These are phyloP conservation scores for Salisapilia sapeloensis DNA, from an alignment of 352 stramenopile species.

Conservation along the genomic window DNA sequence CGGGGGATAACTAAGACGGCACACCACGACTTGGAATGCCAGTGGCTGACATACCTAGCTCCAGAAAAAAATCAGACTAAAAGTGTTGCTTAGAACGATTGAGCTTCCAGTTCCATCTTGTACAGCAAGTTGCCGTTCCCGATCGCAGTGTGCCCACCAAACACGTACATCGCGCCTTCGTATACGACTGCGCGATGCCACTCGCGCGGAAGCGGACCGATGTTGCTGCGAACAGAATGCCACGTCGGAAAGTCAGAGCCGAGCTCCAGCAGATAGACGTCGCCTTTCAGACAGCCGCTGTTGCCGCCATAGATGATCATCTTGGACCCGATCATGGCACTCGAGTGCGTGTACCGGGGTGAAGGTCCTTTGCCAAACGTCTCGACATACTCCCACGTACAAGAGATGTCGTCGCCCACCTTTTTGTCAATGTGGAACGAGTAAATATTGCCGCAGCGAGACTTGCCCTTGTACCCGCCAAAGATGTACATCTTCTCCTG, in stretches of 20 bases:
- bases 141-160: constrained; percentile 22
- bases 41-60: no score
- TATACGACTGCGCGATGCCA: constrained; percentile 30
- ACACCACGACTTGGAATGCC: no score
- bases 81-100: no score
- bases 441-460: constrained; percentile 24
- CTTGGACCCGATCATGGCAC: constrained; percentile 21
- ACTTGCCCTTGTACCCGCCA: constrained; percentile 42
- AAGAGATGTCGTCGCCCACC: constrained; percentile 13
- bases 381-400: constrained; percentile 18
- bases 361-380: constrained; percentile 15
- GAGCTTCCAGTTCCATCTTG: no score
- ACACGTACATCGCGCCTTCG: constrained; percentile 26
- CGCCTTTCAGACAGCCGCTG: constrained; percentile 37
- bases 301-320: constrained; percentile 39
- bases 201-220: constrained; percentile 17
- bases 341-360: constrained; percentile 33
- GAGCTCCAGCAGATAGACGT: constrained; percentile 29
- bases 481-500: constrained; percentile 38
- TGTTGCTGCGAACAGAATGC: constrained; percentile 21
- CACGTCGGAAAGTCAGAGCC: constrained; percentile 19
- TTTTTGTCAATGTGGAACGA: constrained; percentile 21
- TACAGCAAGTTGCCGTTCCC: constrained; percentile 33
- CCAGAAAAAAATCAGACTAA: no score
- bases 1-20: no score